Evolutionary conservation across 2,329 filamentous ascomycete species (phyloP).

Genomic region (Alternaria ethzedia): DNA sequence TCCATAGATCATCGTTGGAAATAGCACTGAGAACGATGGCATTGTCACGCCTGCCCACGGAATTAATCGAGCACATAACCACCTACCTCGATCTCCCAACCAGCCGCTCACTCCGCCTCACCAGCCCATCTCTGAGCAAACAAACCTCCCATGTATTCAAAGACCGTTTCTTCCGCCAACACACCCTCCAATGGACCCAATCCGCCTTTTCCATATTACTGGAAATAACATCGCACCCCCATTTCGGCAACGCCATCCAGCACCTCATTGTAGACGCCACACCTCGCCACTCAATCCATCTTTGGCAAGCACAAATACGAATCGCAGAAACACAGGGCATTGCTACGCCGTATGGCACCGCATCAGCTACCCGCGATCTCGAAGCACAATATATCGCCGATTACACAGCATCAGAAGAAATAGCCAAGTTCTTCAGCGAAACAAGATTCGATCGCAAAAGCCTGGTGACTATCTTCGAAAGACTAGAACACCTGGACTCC

Average conservation of each 20-base stretch:
- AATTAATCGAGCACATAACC: constrained; percentile 31
- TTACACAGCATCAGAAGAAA: constrained; percentile 12
- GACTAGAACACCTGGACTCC: constrained; percentile 6
- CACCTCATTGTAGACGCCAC: constrained; percentile 37
- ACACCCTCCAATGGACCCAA: constrained; percentile 25
- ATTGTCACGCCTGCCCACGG: constrained; percentile 27
- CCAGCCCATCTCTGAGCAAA: constrained; percentile 17
- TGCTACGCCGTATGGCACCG: background rate
- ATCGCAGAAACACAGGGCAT: constrained; percentile 11
- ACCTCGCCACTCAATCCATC: constrained; percentile 26
- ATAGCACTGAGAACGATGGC: constrained; percentile 4
- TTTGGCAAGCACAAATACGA: constrained; percentile 29
- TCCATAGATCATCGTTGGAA: background rate
- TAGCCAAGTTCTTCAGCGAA: constrained; percentile 32
- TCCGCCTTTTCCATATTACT: constrained; percentile 19
- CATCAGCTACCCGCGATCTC: background rate
- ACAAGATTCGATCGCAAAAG: constrained; percentile 31
- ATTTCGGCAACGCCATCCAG: constrained; percentile 22
- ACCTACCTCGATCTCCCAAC: constrained; percentile 22
- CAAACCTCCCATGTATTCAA: constrained; percentile 26
- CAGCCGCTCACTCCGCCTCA: constrained; percentile 28
- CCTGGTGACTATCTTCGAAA: constrained; percentile 23
- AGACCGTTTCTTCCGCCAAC: constrained; percentile 30
- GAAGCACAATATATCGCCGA: constrained; percentile 4
- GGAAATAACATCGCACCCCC: constrained; percentile 20